Evolutionary conservation across 371 early-diverging fungal genomes (phyloP).

Genomic region (Rhizopus delemar): DNA sequence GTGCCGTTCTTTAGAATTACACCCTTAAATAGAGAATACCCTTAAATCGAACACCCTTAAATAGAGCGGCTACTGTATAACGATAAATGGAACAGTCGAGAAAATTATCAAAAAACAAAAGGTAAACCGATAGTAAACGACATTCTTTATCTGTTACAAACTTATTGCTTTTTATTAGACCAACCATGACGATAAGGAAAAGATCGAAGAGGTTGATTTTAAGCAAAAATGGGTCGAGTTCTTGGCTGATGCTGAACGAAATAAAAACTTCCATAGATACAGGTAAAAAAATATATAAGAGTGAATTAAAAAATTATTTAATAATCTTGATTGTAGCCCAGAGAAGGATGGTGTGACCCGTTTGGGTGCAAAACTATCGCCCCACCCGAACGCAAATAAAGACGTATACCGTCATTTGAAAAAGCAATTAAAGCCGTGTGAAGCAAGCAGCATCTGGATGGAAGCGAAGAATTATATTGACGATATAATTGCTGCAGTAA

Average conservation of each 20-base stretch:
- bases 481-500: slow-evolving; percentile 17
- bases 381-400: slow-evolving; percentile 15
- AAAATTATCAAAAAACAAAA: slow-evolving; percentile 22
- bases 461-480: slow-evolving; percentile 13
- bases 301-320: slow-evolving; percentile 9
- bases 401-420: slow-evolving; percentile 11
- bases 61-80: too few relatives aligned
- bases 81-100: slow-evolving; percentile 15
- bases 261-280: slow-evolving; percentile 14
- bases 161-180: slow-evolving; percentile 21
- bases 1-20: too few relatives aligned
- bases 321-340: slow-evolving; percentile 19
- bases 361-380: slow-evolving; percentile 16
- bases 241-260: slow-evolving; percentile 20
- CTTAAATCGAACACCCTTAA: too few relatives aligned
- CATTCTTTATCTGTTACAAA: slow-evolving; percentile 21
- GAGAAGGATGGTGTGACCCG: slow-evolving; percentile 17
- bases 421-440: slow-evolving; percentile 11
- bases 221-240: too few relatives aligned
- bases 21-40: too few relatives aligned
- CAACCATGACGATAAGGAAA: slow-evolving; percentile 8
- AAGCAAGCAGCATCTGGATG: slow-evolving; percentile 10
- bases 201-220: slow-evolving; percentile 16
- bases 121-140: slow-evolving; percentile 21
- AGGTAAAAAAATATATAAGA: slow-evolving; percentile 17